Evolutionary conservation across 768 basidiomycete genomes (phyloP), one percentile per base, ranked within the genome.

Genomic region (Neoboletus magnificus): DNA sequence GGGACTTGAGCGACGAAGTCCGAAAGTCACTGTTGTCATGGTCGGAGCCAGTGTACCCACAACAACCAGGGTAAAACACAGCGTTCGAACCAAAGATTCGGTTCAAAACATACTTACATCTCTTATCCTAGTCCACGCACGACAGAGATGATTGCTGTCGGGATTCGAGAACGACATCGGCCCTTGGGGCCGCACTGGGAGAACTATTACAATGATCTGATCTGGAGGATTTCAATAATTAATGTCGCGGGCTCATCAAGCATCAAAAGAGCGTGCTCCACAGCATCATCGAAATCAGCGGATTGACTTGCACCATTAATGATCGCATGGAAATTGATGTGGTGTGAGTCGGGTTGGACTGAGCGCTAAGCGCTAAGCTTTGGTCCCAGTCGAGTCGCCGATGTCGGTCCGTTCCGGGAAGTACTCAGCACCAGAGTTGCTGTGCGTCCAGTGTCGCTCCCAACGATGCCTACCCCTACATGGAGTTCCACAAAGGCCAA

Each of bases 401-500:
- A n/a, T 33, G 39, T 44, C 64, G 62, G 63, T 18, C 59, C 50
- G 54, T 42, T 47, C 59, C 63, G 59, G 48, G 29, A 27, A 7
- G 22, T 20, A 33, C 13, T 50, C n/a, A 45, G 23, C 44, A 25
- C 13, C 22, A 10, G 41, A 9, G 42, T 48, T 53, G 41, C 62
- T 51, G 52, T 44, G 57, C 43, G 7, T 13, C 29, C 25, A 8
- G 20, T n/a, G 37, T 36, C 43, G 11, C 29, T 47, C 30, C 45
- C 58, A 29, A 55, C 60, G 42, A 71, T 71, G 69, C 69, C 69
- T 36, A 53, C 69, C n/a, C 51, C 55, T 29, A 52, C 78, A 30
- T 86, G 85, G 85, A 86, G 77, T 60, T 65, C 84, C 12, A 73
- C 84, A 27, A 87, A 86, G 68, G 82, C 82, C 56, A 84, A 84